These are phyloP conservation scores for Coleophoma cylindrospora DNA, from an alignment of 2,329 filamentous ascomycete genomes.

Conservation along the genomic window DNA sequence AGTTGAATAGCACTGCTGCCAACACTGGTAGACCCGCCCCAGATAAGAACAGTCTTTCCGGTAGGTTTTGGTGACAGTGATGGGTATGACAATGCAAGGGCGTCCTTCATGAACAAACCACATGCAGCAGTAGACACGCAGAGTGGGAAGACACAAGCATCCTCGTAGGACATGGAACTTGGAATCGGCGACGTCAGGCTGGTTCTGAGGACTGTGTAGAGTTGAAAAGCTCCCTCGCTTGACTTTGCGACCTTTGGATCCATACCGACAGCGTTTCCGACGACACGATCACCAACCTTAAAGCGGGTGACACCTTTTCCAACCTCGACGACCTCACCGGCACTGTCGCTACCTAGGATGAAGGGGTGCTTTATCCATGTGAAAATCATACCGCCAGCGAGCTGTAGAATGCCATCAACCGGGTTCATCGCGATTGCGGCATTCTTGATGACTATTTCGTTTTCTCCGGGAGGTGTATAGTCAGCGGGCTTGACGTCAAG, in stretches of 20 bases:
- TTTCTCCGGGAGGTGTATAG: slow-evolving; percentile 27
- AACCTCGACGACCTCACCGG: slow-evolving; percentile 47
- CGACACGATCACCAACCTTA: slow-evolving; percentile 47
- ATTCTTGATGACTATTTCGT: slow-evolving; percentile 34
- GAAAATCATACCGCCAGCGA: slow-evolving; percentile 4
- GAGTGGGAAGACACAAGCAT: slow-evolving; percentile 26
- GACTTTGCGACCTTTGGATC: slow-evolving; percentile 24
- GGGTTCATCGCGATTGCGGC: slow-evolving; percentile 35
- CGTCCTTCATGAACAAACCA: slow-evolving; percentile 23
- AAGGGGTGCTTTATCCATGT: slow-evolving; percentile 20
- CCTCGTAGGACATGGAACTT: slow-evolving; percentile 21
- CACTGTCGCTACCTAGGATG: slow-evolving; percentile 46
- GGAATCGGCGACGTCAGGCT: slow-evolving; percentile 21
- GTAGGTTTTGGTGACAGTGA: slow-evolving; percentile 15
- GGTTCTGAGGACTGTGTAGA: slow-evolving; percentile 17
- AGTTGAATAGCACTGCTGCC: slow-evolving; percentile 35
- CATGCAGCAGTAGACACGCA: slow-evolving; percentile 23
- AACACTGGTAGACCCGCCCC: slow-evolving; percentile 16
- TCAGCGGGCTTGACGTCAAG: slow-evolving; percentile 29
- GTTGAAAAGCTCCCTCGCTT: slow-evolving; percentile 24
- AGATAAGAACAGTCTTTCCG: slow-evolving; percentile 30
- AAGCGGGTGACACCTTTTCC: slow-evolving; percentile 35
- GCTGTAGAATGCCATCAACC: slow-evolving; percentile 25
- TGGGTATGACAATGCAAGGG: slow-evolving; percentile 18
- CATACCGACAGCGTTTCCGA: slow-evolving; percentile 19